These are phyloP conservation scores for Tetratostichococcus sp. DNA, from an alignment of 139 green algal species.

Conservation along the genomic window DNA sequence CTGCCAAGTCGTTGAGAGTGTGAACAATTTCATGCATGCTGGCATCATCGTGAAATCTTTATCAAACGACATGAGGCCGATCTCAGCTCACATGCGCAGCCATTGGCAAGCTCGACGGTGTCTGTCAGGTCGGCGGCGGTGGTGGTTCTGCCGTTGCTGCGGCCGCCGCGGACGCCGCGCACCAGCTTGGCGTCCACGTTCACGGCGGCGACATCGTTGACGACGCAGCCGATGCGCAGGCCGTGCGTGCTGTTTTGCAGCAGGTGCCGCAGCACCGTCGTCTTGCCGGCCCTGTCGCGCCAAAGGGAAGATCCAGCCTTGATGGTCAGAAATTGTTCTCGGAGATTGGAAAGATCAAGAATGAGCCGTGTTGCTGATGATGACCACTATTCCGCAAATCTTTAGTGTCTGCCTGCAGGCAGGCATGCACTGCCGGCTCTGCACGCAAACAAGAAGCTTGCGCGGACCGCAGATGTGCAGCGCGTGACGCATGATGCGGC, in stretches of 20 bases:
- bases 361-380: too few relatives aligned
- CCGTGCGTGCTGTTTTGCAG: slow-evolving; percentile 60
- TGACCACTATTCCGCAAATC: too few relatives aligned
- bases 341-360: not conserved
- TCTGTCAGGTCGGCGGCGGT: slow-evolving; percentile 72
- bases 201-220: slow-evolving; percentile 89
- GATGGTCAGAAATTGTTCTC: not conserved
- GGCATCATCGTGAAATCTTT: too few relatives aligned
- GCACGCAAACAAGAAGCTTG: too few relatives aligned
- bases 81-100: slow-evolving; percentile 77
- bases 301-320: not conserved
- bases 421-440: too few relatives aligned
- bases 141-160: slow-evolving; percentile 18
- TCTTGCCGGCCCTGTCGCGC: slow-evolving; percentile 68
- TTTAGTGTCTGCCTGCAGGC: too few relatives aligned
- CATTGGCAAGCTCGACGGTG: slow-evolving; percentile 91
- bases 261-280: slow-evolving; percentile 80
- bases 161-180: slow-evolving; percentile 11
- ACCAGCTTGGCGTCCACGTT: slow-evolving; percentile 96
- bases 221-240: slow-evolving; percentile 88
- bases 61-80: too few relatives aligned
- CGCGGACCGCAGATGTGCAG: too few relatives aligned
- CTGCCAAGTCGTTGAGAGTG: too few relatives aligned
- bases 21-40: too few relatives aligned
- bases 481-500: too few relatives aligned